These are phyloP conservation scores for Microsporum audouinii DNA, from an alignment of 2,329 filamentous ascomycete genomes.

Conservation along the genomic window DNA sequence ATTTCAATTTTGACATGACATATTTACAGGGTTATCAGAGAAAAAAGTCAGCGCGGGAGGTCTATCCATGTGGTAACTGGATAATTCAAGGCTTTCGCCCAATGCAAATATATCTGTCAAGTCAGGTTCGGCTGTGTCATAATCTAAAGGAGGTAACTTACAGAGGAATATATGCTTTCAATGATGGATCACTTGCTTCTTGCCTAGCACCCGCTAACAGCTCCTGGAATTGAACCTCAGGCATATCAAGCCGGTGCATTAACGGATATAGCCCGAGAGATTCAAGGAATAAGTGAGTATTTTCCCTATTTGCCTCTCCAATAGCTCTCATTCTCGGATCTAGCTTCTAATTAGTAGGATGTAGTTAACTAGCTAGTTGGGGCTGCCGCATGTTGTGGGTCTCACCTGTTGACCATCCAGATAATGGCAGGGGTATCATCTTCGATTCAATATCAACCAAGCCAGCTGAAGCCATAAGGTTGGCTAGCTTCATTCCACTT, in stretches of 20 bases:
- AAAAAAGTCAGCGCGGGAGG: too few relatives aligned
- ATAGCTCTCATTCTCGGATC: constrained; percentile 34
- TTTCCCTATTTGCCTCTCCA: constrained; percentile 31
- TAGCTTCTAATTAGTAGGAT: constrained; percentile 21
- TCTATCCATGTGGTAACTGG: background rate
- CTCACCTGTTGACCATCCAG: constrained; percentile 57
- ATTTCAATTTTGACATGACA: background rate
- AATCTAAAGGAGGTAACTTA: constrained; percentile 18
- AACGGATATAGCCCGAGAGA: constrained; percentile 36
- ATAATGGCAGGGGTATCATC: constrained; percentile 57
- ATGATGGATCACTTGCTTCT: constrained; percentile 27
- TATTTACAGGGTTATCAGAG: background rate
- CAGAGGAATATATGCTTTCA: constrained; percentile 39
- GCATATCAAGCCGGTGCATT: constrained; percentile 33
- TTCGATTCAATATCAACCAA: constrained; percentile 56
- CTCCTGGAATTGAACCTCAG: constrained; percentile 26
- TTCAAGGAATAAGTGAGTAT: constrained; percentile 28
- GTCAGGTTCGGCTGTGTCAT: constrained; percentile 15
- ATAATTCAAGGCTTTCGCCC: constrained; percentile 26
- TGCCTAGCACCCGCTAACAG: constrained; percentile 28
- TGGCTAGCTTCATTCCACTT: constrained; percentile 49
- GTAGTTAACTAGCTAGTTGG: background rate
- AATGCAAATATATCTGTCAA: constrained; percentile 32
- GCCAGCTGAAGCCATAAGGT: constrained; percentile 49
- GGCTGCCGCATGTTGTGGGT: background rate